These are phyloP conservation scores for Turnera subulata DNA, from an alignment of 345 rosid genomes.

Conservation along the genomic window DNA sequence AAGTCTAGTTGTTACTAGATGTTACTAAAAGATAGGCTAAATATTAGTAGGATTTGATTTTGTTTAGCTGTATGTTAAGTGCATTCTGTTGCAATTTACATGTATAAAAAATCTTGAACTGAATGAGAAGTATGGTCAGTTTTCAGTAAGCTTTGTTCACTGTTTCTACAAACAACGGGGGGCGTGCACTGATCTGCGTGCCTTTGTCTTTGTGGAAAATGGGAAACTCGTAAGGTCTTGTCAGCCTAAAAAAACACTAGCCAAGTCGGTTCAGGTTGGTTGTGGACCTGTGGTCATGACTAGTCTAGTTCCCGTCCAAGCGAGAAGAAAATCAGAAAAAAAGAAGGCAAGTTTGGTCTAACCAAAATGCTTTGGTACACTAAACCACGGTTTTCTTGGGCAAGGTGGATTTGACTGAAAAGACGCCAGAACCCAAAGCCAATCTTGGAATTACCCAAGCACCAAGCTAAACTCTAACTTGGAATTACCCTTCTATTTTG, in stretches of 20 bases:
- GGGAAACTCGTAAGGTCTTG: background rate
- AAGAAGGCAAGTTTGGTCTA: background rate
- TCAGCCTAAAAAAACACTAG: background rate
- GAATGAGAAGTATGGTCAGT: too few relatives aligned
- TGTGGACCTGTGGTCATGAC: background rate
- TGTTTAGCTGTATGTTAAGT: too few relatives aligned
- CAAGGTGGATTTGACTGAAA: conserved; percentile 62
- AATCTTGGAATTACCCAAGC: conserved; percentile 20
- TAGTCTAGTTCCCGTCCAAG: background rate
- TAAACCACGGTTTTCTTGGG: conserved; percentile 86
- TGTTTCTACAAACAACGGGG: too few relatives aligned
- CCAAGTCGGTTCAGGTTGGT: background rate
- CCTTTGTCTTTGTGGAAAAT: too few relatives aligned
- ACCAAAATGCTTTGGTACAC: conserved; percentile 47
- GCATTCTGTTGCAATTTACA: too few relatives aligned
- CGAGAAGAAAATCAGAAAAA: background rate
- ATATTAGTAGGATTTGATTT: too few relatives aligned
- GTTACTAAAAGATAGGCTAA: too few relatives aligned
- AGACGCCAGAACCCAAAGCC: conserved; percentile 36
- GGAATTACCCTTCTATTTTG: background rate
- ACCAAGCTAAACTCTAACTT: background rate
- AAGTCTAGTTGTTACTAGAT: too few relatives aligned
- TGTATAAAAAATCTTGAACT: too few relatives aligned
- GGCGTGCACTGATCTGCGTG: too few relatives aligned
- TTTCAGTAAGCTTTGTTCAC: too few relatives aligned